Base-by-base conservation (phyloP, 1,139 yeast species). In the Entelexis paramagnoliae region DNA sequence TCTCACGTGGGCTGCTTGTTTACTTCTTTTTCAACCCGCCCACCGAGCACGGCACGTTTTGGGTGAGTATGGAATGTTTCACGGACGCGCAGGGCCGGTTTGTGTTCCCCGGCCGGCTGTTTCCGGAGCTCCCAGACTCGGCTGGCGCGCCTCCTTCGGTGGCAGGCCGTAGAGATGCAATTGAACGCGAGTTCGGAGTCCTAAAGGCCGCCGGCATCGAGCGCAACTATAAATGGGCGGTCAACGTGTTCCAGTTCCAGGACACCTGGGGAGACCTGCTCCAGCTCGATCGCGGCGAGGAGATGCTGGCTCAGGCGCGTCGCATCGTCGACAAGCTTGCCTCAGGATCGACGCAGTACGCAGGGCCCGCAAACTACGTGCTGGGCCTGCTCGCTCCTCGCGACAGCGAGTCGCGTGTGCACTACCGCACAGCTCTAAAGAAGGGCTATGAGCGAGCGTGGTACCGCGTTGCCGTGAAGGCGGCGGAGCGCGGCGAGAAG, bases 391-490 rank as follows among this genome's bases (percentile, higher is more conserved):
- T 41, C n/a, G 16, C 33, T 36, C 20, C 48, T 13, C 3, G 17
- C 17, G 34, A 38, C 20, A 39, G 20, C 30, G 53, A 32, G 4
- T 44, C 49, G 22, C 50, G 55, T 13, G 29, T 46, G 41, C 33
- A 30, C 36, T 38, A 46, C 38, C 56, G 64, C 24, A 66, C 64
- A 10, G 64, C 72, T 0, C 66, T 69, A 6, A 62, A 64, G 48
- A 54, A 56, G 30, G 68, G 68, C 24, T 64, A 60, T 46, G 56
- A 64, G 20, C 58, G 73, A 24, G 68, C 71, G 0, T 61, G 66
- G 55, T 69, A 67, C 54, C 58, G 72, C 11, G 59, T 69, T 20
- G 57, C 49, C 3, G 59, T 66, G 13, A 62, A 63, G 33, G 66
- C 64, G 39, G 70, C 66, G 47, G 51, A 58, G 14, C 59, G 62